Conservation (phyloP, 2,329 filamentous ascomycete species). For the Metarhizium guizhouense region DNA sequence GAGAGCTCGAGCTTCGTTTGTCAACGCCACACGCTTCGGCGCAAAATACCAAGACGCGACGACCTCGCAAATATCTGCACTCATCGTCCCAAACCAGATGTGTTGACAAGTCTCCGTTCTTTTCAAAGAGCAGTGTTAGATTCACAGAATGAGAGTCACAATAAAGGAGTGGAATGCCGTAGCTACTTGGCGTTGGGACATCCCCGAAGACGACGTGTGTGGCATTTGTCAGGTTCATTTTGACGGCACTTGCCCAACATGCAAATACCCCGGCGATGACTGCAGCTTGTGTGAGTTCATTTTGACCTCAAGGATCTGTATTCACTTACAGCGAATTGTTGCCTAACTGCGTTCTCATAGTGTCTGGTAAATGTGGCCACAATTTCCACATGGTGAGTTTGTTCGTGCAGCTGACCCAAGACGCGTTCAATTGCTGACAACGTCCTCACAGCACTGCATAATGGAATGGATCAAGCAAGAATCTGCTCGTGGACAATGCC, state of each 20-base stretch:
- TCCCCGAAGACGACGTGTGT: slow-evolving; percentile 94
- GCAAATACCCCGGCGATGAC: slow-evolving; percentile 95
- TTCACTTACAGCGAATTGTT: background rate
- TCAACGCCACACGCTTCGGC: background rate
- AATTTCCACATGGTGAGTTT: slow-evolving; percentile 85
- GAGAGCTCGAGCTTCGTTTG: background rate
- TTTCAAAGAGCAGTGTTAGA: background rate
- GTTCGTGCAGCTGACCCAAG: background rate
- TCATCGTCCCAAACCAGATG: background rate
- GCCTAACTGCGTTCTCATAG: slow-evolving; percentile 34
- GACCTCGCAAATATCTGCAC: background rate
- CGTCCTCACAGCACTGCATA: slow-evolving; percentile 69
- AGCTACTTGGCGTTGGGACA: slow-evolving; percentile 95
- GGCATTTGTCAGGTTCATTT: slow-evolving; percentile 98
- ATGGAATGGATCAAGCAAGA: slow-evolving; percentile 95
- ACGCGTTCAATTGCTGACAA: slow-evolving; percentile 1
- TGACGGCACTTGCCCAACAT: slow-evolving; percentile 94
- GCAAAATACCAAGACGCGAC: background rate
- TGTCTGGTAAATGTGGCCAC: slow-evolving; percentile 93
- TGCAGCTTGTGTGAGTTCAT: slow-evolving; percentile 73
- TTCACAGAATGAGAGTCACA: slow-evolving; percentile 73
- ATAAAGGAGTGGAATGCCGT: slow-evolving; percentile 91
- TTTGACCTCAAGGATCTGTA: background rate
- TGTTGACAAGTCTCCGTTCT: background rate
- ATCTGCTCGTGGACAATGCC: slow-evolving; percentile 84